Evolutionary conservation across 148 eudicot species (phyloP).

Genomic region (Rhododendron simsii): DNA sequence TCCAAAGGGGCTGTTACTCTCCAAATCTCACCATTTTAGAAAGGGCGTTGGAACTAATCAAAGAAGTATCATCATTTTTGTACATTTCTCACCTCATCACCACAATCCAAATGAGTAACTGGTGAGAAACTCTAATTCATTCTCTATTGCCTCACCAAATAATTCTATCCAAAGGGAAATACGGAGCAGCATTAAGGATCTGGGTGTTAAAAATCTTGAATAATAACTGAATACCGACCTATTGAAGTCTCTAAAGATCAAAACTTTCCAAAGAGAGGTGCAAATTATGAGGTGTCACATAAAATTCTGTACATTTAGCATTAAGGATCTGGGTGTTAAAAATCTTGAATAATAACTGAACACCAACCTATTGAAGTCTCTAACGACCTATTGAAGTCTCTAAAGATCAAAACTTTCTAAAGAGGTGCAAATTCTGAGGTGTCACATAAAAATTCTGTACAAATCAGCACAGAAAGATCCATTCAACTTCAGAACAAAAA

Average conservation of each 20-base stretch:
- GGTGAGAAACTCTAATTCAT: not conserved
- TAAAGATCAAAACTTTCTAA: slow-evolving; percentile 1
- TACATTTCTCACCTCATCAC: not conserved
- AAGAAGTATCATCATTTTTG: not conserved
- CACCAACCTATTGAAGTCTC: too few relatives aligned
- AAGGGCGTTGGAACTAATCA: not conserved
- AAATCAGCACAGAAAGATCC: not conserved
- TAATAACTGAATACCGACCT: not conserved
- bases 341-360: not conserved
- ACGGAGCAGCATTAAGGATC: not conserved
- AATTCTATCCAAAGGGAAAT: not conserved
- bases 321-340: not conserved
- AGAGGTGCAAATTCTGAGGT: not conserved
- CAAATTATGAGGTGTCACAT: not conserved
- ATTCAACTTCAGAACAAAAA: not conserved
- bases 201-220: not conserved
- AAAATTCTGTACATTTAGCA: not conserved
- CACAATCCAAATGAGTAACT: not conserved
- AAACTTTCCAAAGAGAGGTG: not conserved
- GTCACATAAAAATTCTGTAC: not conserved
- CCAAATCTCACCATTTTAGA: not conserved
- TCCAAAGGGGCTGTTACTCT: not conserved
- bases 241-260: not conserved
- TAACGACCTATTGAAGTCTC: not conserved
- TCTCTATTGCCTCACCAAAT: not conserved